These are phyloP conservation scores for Phaeosphaeriaceae sp. DNA, from an alignment of 2,329 filamentous ascomycete species.

Conservation along the genomic window DNA sequence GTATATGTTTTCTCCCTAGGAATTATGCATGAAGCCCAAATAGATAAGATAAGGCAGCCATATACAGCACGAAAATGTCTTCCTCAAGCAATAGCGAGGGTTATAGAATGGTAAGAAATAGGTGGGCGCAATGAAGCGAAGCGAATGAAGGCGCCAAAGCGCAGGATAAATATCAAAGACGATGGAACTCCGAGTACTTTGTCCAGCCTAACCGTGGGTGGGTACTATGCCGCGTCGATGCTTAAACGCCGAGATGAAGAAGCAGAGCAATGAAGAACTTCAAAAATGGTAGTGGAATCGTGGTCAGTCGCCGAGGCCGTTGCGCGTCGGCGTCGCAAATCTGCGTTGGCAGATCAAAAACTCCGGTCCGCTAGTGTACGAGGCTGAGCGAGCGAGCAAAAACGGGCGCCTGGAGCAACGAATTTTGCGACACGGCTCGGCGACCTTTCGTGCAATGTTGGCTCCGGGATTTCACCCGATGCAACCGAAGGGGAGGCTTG, in stretches of 20 bases:
- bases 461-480: background rate
- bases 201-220: background rate
- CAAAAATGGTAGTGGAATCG: no score
- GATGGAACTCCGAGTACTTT: slow-evolving; percentile 7
- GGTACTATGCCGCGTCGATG: slow-evolving; percentile 7
- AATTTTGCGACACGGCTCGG: slow-evolving; percentile 26
- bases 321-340: no score
- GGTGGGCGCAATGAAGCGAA: background rate
- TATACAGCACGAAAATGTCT: background rate
- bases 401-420: no score
- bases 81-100: background rate
- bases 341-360: background rate
- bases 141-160: slow-evolving; percentile 1
- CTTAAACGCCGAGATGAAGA: background rate
- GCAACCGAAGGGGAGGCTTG: slow-evolving; percentile 7
- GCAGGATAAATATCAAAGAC: background rate
- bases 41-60: no score
- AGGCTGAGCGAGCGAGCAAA: background rate
- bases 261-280: no score
- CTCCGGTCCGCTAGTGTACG: background rate
- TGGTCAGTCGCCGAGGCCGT: no score
- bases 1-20: background rate
- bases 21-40: no score
- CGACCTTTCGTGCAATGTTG: slow-evolving; percentile 30
- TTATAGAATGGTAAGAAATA: background rate